Evolutionary conservation across 768 basidiomycete species (phyloP).

Genomic region (Auricularia sp.): DNA sequence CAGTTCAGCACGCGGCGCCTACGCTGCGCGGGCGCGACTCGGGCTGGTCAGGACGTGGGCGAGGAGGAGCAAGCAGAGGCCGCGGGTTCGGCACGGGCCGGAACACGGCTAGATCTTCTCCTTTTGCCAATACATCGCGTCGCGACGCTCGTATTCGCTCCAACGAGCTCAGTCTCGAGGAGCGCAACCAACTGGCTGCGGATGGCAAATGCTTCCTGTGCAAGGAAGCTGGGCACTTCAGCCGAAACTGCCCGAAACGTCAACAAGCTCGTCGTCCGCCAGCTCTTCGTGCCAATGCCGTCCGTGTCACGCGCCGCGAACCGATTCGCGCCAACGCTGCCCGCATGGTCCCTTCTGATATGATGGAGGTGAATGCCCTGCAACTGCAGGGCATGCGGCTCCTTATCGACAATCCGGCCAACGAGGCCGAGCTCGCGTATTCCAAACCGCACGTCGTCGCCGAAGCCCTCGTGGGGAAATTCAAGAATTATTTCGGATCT

Average conservation of each 20-base stretch:
- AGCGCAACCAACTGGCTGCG: background rate
- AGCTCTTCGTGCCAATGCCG: background rate
- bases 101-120: too few species aligned
- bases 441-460: background rate
- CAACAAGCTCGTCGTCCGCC: conserved; percentile 7
- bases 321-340: background rate
- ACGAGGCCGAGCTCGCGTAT: background rate
- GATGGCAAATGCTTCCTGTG: conserved; percentile 22
- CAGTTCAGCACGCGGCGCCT: too few species aligned
- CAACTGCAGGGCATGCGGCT: background rate
- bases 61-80: background rate
- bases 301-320: too few species aligned
- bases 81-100: too few species aligned
- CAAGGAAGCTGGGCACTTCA: conserved; percentile 18
- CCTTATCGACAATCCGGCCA: background rate
- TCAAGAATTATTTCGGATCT: background rate
- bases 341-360: background rate
- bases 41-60: background rate
- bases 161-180: background rate
- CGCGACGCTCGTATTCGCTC: too few species aligned
- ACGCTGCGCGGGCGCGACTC: too few species aligned
- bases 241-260: conserved; percentile 19
- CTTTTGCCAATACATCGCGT: too few species aligned
- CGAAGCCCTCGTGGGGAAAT: background rate
- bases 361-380: background rate